phyloP scores from a whole-genome alignment of 306 rosid species.

The Hylodesmum podocarpum region DNA sequence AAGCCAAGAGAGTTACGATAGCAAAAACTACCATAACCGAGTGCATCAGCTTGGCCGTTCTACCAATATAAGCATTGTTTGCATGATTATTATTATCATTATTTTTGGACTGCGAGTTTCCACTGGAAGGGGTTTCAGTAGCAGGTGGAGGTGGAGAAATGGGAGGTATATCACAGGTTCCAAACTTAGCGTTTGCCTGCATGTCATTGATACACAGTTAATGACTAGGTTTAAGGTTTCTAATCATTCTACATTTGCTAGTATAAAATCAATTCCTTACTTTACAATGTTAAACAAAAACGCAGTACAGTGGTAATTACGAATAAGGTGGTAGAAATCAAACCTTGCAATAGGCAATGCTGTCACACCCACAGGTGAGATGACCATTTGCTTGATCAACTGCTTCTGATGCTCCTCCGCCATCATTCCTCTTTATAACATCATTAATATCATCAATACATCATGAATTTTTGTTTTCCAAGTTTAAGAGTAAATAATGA shows the following conservation, averaged over 20 bases:
- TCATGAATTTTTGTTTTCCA: neutral
- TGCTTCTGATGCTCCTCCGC: constrained; percentile 94
- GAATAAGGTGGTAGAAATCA: constrained; percentile 22
- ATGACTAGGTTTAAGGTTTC: neutral
- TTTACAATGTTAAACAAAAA: neutral
- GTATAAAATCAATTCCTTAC: neutral
- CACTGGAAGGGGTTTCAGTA: constrained; percentile 6
- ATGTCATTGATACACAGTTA: constrained; percentile 7
- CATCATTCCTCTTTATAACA: constrained; percentile 77
- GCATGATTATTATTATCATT: neutral
- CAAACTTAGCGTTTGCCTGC: constrained; percentile 66
- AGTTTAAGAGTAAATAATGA: neutral
- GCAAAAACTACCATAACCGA: constrained; percentile 44
- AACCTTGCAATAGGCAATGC: constrained; percentile 95
- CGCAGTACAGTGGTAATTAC: neutral
- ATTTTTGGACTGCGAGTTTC: constrained; percentile 7
- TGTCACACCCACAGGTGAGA: constrained; percentile 88
- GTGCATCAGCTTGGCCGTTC: constrained; percentile 45
- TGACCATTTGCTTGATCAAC: constrained; percentile 92
- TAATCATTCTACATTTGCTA: neutral
- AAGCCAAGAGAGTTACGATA: constrained; percentile 28
- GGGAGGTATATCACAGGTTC: constrained; percentile 74
- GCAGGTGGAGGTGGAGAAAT: constrained; percentile 97
- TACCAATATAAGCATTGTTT: constrained; percentile 34
- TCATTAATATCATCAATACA: constrained; percentile 7